A percentile compares a stretch with the other conserved stretches of the same genome.
phyloP scores from a whole-genome alignment of 345 rosid species.

The Brassica carinata region DNA sequence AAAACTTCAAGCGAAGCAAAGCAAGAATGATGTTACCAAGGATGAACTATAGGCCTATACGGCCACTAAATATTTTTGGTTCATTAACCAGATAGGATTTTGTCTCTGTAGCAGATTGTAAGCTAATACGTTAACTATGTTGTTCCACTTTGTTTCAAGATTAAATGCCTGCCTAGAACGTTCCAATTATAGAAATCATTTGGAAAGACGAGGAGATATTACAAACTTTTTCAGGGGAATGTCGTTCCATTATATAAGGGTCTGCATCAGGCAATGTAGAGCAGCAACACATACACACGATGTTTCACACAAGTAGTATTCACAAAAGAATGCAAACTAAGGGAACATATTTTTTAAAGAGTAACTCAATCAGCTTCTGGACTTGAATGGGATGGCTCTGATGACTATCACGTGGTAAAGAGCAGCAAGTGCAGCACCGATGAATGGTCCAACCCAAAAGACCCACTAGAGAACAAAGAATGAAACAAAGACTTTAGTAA shows the following conservation, averaged over 20 bases:
- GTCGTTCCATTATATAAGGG: background rate
- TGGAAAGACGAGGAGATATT: too few relatives aligned
- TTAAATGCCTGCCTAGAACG: too few relatives aligned
- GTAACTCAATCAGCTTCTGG: constrained; percentile 31
- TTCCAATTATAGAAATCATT: too few relatives aligned
- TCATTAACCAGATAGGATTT: too few relatives aligned
- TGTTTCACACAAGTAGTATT: constrained; percentile 20
- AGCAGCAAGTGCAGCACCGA: constrained; percentile 60
- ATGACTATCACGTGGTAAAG: constrained; percentile 56
- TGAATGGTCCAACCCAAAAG: constrained; percentile 65
- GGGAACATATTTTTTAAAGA: background rate
- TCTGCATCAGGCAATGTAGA: constrained; percentile 24
- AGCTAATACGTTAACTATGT: too few relatives aligned
- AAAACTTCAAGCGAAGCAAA: constrained; percentile 42
- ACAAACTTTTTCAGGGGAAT: too few relatives aligned
- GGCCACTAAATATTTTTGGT: constrained; percentile 29
- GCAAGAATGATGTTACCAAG: constrained; percentile 36
- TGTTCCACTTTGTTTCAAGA: too few relatives aligned
- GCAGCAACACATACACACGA: constrained; percentile 24
- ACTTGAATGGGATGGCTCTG: constrained; percentile 58
- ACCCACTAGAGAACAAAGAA: constrained; percentile 36
- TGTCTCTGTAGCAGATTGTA: too few relatives aligned
- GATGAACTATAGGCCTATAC: constrained; percentile 58
- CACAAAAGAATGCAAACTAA: constrained; percentile 34
- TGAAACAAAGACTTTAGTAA: background rate